These are phyloP conservation scores for Chrysophaeum taylorii DNA, from an alignment of 352 stramenopile species.

Conservation along the genomic window DNA sequence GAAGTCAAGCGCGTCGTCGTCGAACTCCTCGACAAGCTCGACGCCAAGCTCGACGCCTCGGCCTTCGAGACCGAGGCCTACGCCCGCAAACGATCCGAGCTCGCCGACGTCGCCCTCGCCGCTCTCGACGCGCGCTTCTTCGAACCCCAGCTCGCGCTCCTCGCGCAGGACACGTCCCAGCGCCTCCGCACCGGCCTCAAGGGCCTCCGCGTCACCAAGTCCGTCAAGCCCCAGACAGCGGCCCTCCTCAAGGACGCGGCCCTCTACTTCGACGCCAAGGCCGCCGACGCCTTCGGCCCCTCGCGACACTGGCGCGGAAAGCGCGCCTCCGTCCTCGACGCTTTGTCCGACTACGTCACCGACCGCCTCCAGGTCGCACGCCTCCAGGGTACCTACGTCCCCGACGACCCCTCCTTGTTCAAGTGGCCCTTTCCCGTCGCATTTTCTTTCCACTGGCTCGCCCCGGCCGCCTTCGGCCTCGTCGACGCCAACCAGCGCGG, in stretches of 20 bases:
- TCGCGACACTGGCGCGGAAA: too few relatives aligned
- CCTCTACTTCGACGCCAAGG: background rate
- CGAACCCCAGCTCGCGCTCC: background rate
- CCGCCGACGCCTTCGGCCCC: background rate
- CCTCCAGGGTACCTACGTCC: background rate
- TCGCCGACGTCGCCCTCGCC: too few relatives aligned
- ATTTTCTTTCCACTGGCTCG: background rate
- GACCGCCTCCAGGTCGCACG: background rate
- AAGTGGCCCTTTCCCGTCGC: constrained; percentile 8
- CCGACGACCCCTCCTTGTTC: background rate
- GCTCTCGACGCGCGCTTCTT: background rate
- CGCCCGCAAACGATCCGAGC: too few relatives aligned
- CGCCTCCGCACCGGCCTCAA: background rate
- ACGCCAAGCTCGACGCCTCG: too few relatives aligned
- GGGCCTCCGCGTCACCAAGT: background rate
- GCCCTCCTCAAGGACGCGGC: background rate
- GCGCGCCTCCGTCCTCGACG: background rate
- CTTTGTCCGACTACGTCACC: background rate
- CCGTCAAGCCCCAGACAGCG: background rate
- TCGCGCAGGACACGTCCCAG: background rate
- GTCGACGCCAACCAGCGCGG: background rate
- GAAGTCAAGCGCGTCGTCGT: background rate
- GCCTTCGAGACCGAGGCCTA: too few relatives aligned
- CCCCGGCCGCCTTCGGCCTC: background rate
- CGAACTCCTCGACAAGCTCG: background rate